Conservation (phyloP, 169 alveolate species). For the Cryptosporidium sp. region DNA sequence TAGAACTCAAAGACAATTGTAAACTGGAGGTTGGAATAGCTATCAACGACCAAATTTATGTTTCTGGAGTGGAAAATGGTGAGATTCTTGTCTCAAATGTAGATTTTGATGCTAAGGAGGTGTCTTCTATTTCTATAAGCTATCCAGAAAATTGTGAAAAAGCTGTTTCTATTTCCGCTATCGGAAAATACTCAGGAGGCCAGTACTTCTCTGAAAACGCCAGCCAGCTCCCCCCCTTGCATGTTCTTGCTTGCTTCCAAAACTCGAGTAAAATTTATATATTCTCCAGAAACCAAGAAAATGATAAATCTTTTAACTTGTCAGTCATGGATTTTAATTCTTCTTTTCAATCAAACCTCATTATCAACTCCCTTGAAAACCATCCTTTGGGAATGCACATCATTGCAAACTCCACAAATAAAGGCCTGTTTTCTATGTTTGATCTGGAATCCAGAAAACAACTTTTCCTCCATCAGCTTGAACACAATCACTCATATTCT, state of each 20-base stretch:
- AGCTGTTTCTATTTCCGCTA: background rate
- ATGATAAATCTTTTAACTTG: background rate
- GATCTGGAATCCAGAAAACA: conserved; percentile 29
- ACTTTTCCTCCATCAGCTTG: background rate
- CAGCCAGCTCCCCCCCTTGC: background rate
- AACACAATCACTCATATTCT: conserved; percentile 14
- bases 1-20: background rate
- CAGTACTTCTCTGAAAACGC: background rate
- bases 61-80: conserved; percentile 45
- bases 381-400: conserved; percentile 51
- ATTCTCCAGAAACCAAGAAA: conserved; percentile 1
- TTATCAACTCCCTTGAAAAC: background rate
- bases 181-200: background rate
- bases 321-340: background rate
- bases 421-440: conserved; percentile 2
- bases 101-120: background rate
- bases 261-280: conserved; percentile 16
- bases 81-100: conserved; percentile 26
- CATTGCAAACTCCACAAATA: conserved; percentile 20
- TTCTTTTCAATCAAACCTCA: background rate
- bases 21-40: conserved; percentile 73
- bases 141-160: background rate
- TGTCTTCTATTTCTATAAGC: background rate
- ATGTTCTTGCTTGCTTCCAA: conserved; percentile 22
- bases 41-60: conserved; percentile 37